Evolutionary conservation across 768 basidiomycete species (phyloP).

Genomic region (Tubosaeta brunneosetosa): DNA sequence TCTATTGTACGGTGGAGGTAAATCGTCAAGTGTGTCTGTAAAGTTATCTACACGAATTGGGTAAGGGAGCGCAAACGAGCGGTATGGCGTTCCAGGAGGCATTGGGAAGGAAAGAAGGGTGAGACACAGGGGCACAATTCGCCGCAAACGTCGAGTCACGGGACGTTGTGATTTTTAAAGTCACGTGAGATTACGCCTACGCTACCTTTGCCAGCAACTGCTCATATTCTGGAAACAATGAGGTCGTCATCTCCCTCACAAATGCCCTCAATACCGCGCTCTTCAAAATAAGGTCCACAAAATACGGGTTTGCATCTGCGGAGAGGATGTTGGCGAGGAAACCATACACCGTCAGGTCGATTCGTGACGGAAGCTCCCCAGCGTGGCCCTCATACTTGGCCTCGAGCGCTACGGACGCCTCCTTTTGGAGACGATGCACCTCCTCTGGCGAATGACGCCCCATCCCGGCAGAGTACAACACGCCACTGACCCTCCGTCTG

Average conservation of each 20-base stretch:
- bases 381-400: constrained; percentile 21
- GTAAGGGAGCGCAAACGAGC: constrained; percentile 75
- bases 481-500: constrained; percentile 13
- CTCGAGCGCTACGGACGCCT: constrained; percentile 29
- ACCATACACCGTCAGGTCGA: constrained; percentile 28
- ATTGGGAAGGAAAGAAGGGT: constrained; percentile 32
- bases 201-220: constrained; percentile 10
- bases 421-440: constrained; percentile 26
- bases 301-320: constrained; percentile 25
- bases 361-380: constrained; percentile 22
- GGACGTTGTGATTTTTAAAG: too few species aligned
- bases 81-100: constrained; percentile 74
- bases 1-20: constrained; percentile 30
- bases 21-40: constrained; percentile 36
- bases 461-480: constrained; percentile 22
- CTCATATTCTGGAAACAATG: constrained; percentile 27
- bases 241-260: constrained; percentile 21
- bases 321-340: constrained; percentile 30
- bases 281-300: constrained; percentile 18
- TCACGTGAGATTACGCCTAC: not conserved
- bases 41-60: constrained; percentile 87
- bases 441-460: constrained; percentile 32
- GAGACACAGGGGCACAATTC: constrained; percentile 11
- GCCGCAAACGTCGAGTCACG: not conserved
- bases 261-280: constrained; percentile 18